These are phyloP conservation scores for Paraconiothyrium sp. DNA, from an alignment of 2,329 filamentous ascomycete genomes.

Conservation along the genomic window DNA sequence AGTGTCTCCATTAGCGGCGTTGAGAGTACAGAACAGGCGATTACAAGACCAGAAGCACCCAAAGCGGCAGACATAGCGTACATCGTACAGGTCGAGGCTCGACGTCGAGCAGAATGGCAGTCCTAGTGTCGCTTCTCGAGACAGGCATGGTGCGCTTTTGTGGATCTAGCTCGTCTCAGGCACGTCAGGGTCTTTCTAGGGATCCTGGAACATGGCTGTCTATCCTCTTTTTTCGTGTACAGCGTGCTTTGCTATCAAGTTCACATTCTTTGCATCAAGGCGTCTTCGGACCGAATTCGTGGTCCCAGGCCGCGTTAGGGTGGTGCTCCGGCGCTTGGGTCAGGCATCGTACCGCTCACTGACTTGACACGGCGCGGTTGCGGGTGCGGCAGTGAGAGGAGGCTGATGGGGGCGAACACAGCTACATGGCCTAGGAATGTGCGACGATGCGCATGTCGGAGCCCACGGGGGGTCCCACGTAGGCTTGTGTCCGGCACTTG, in stretches of 20 bases:
- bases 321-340: background rate
- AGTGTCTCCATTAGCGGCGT: background rate
- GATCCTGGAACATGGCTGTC: background rate
- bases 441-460: background rate
- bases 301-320: background rate
- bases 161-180: conserved; percentile 10
- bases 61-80: background rate
- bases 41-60: background rate
- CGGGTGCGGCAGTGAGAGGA: background rate
- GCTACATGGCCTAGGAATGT: background rate
- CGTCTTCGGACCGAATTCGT: background rate
- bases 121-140: background rate
- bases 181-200: background rate
- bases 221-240: background rate
- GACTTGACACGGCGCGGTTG: background rate
- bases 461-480: background rate
- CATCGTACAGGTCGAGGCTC: background rate
- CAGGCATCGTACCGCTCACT: background rate
- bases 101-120: conserved; percentile 1
- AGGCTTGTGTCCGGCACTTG: background rate
- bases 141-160: background rate
- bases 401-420: background rate
- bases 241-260: background rate
- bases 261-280: background rate
- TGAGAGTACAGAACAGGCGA: background rate